Evolutionary conservation across 2,329 filamentous ascomycete genomes (phyloP), one percentile per base, ranked within the genome.

Genomic region (Alternaria infectoria): DNA sequence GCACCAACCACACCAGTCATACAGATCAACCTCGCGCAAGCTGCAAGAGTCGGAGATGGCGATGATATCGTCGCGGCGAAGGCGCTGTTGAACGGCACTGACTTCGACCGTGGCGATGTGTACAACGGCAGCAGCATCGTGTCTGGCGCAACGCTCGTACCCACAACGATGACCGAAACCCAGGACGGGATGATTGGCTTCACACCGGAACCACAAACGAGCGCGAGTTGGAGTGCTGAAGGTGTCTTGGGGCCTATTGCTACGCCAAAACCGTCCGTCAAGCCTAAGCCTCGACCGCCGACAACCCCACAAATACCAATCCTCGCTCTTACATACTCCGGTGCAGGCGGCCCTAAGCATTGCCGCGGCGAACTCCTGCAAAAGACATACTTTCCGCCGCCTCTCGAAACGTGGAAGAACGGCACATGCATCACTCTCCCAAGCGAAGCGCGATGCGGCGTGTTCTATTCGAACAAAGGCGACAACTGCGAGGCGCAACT

Each of bases 401-500:
- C 75, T 0, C 63, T 71, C 19, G 66, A 65, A 10, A 56, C 59
- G 5, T 77, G 74, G 70, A 74, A 72, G 50, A 73, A 74, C 11
- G 76, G 76, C 1, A 73, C 75, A 6, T 79, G 77, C 58, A 67
- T 78, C 51, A 72, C 75, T 46, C 66, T 79, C 5, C 75, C 76
- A 3, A 54, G 57, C 50, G 70, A 74, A 54, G 77, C 76, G 23
- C 73, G 72, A 21, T 79, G 77, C 25, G 77, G 77, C 6, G 67
- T 79, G 1, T 79, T 79, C 54, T 73, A 71, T 28, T 72, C 76
- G 0, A 68, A 65, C n/a, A 77, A 79, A 45, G 74, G 73, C 55
- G 77, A 76, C 55, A 74, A 74, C 26, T 79, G 77, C 66, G 76
- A 79, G 43, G 77, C 76, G 23, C 70, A 77, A 9, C 60, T 79